Evolutionary conservation across 2,329 filamentous ascomycete genomes (phyloP).

Genomic region (Emmonsiellopsis sp.): DNA sequence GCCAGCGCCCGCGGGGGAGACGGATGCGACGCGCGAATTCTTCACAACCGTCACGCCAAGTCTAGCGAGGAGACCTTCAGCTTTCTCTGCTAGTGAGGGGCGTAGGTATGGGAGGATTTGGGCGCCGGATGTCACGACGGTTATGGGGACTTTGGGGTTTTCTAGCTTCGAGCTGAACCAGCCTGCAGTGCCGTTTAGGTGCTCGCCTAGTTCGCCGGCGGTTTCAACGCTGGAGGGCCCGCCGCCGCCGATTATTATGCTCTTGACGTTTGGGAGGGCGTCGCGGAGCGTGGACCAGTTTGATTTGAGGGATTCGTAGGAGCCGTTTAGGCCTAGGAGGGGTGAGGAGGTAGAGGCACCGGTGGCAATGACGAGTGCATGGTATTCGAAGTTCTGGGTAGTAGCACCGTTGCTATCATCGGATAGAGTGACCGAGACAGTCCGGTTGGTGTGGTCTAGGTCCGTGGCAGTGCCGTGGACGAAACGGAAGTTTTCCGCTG

Average conservation of each 20-base stretch:
- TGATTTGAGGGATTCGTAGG: constrained; percentile 16
- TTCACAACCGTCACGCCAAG: constrained; percentile 42
- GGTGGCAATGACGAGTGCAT: constrained; percentile 42
- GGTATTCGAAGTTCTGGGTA: constrained; percentile 23
- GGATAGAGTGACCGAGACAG: constrained; percentile 19
- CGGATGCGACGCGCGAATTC: constrained; percentile 25
- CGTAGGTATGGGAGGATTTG: constrained; percentile 28
- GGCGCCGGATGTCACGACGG: constrained; percentile 31
- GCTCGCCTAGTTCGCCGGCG: constrained; percentile 39
- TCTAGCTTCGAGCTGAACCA: constrained; percentile 19
- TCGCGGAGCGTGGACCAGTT: constrained; percentile 33
- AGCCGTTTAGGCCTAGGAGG: constrained; percentile 21
- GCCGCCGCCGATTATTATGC: constrained; percentile 38
- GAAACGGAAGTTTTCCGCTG: constrained; percentile 29
- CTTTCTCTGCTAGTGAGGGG: constrained; percentile 28
- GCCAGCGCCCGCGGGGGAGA: constrained; percentile 16
- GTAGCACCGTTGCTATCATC: constrained; percentile 3
- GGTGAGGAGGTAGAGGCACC: constrained; percentile 39
- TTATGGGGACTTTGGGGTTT: constrained; percentile 33
- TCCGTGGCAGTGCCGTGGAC: constrained; percentile 30
- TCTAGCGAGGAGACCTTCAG: constrained; percentile 33
- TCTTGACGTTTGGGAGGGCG: constrained; percentile 30
- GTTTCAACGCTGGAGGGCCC: constrained; percentile 38
- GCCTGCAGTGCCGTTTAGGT: constrained; percentile 25
- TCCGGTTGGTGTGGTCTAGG: constrained; percentile 13